Evolutionary conservation across 1,284 basidiomycete species (phyloP).

Genomic region (Puccinia coronata): DNA sequence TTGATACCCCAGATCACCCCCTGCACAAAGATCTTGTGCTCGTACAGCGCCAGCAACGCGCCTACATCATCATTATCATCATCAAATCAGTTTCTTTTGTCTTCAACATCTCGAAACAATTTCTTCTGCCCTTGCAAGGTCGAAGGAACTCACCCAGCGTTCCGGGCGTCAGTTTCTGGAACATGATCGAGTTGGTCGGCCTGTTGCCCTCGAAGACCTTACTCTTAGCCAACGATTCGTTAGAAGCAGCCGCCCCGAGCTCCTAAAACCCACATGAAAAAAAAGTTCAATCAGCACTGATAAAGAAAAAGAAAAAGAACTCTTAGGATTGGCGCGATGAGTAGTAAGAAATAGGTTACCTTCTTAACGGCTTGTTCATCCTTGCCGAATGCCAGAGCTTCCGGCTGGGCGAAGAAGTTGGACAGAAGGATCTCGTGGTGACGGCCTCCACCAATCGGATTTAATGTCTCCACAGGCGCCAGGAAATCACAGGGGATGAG

Average conservation of each 20-base stretch:
- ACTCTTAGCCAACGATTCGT: constrained; percentile 83
- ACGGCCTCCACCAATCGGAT: constrained; percentile 71
- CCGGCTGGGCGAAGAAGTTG: constrained; percentile 98
- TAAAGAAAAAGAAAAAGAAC: too few species aligned
- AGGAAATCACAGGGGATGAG: constrained; percentile 73
- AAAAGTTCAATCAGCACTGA: too few species aligned
- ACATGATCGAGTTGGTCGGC: constrained; percentile 94
- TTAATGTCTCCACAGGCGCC: constrained; percentile 88
- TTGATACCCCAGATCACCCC: constrained; percentile 98
- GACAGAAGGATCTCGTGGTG: constrained; percentile 96
- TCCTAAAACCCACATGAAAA: constrained; percentile 64
- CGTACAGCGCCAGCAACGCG: constrained; percentile 85
- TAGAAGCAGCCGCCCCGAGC: constrained; percentile 70
- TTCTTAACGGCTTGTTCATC: constrained; percentile 78
- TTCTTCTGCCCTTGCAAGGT: too few species aligned
- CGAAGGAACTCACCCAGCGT: constrained; percentile 67
- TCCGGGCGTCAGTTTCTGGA: constrained; percentile 86
- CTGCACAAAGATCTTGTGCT: constrained; percentile 99
- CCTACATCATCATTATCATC: neutral
- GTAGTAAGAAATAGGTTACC: neutral
- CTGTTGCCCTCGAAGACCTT: constrained; percentile 98
- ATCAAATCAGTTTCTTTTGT: neutral
- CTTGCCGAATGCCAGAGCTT: constrained; percentile 96
- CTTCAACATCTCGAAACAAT: too few species aligned
- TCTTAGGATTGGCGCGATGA: too few species aligned